A percentile compares a stretch with the other conserved stretches of the same genome.
Conservation (phyloP, 768 basidiomycete genomes). For the Daedalea quercina region DNA sequence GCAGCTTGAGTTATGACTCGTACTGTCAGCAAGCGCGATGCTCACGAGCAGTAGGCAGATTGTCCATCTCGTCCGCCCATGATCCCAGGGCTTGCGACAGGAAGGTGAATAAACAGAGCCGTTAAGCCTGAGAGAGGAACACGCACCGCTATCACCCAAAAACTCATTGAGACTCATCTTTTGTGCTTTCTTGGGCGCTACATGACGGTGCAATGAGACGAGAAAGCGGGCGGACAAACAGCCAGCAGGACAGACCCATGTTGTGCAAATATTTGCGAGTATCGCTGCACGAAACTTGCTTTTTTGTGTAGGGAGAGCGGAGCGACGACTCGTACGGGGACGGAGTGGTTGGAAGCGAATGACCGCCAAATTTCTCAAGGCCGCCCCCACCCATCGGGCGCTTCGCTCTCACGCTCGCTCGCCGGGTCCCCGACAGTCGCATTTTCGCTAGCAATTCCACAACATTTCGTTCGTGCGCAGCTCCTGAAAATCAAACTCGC, state of each 20-base stretch:
- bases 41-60: constrained; percentile 90
- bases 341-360: not conserved
- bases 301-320: not conserved
- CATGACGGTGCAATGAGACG: constrained; percentile 4
- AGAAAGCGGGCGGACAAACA: not conserved
- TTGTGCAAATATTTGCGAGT: constrained; percentile 9
- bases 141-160: constrained; percentile 78
- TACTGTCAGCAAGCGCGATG: constrained; percentile 2
- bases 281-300: not conserved
- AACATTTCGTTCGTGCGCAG: no score
- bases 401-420: not conserved
- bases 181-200: constrained; percentile 87
- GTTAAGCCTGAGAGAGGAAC: constrained; percentile 2
- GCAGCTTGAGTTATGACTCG: not conserved
- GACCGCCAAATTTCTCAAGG: constrained; percentile 4
- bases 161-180: constrained; percentile 94
- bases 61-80: constrained; percentile 99
- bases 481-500: not conserved
- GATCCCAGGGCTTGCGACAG: constrained; percentile 66
- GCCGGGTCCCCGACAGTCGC: not conserved
- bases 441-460: no score
- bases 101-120: constrained; percentile 8
- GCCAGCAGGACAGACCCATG: constrained; percentile 21
- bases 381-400: not conserved
- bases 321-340: no score